A percentile compares a stretch with the other conserved stretches of the same genome.
Evolutionary conservation across 164 flowering plant genomes (phyloP).

Genomic region (Dillenia turbinata): DNA sequence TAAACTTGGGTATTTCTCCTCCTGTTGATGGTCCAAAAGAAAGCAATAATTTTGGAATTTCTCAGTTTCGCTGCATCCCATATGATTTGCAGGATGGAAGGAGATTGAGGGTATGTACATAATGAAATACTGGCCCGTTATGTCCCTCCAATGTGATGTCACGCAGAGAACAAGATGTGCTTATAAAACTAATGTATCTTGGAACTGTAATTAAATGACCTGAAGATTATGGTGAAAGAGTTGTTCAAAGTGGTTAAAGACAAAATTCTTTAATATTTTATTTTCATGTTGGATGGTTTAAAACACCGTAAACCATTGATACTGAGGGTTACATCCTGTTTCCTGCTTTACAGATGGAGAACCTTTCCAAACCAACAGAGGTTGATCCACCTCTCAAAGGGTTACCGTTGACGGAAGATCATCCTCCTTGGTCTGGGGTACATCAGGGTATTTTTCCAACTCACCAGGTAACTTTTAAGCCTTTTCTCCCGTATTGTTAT

Average conservation of each 20-base stretch:
- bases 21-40: constrained; percentile 30
- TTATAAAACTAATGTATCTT: too few relatives aligned
- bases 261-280: too few relatives aligned
- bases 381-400: constrained; percentile 25
- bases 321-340: background rate
- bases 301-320: too few relatives aligned
- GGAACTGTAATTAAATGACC: too few relatives aligned
- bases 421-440: constrained; percentile 32
- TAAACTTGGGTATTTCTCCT: constrained; percentile 60
- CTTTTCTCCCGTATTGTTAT: too few relatives aligned
- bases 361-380: constrained; percentile 13
- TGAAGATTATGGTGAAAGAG: too few relatives aligned
- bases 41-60: constrained; percentile 15
- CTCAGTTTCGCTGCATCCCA: constrained; percentile 25
- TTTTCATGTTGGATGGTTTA: too few relatives aligned
- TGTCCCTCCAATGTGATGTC: too few relatives aligned
- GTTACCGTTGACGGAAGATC: constrained; percentile 26
- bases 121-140: too few relatives aligned
- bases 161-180: too few relatives aligned
- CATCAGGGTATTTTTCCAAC: constrained; percentile 38
- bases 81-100: constrained; percentile 23
- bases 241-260: too few relatives aligned
- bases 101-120: constrained; percentile 33
- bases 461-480: constrained; percentile 35
- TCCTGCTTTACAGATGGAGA: constrained; percentile 30